Percentiles rank a stretch among this genome's conserved stretches.
These are phyloP conservation scores for Saccharomyces paradoxus DNA, from an alignment of 805 yeast species.

Conservation along the genomic window DNA sequence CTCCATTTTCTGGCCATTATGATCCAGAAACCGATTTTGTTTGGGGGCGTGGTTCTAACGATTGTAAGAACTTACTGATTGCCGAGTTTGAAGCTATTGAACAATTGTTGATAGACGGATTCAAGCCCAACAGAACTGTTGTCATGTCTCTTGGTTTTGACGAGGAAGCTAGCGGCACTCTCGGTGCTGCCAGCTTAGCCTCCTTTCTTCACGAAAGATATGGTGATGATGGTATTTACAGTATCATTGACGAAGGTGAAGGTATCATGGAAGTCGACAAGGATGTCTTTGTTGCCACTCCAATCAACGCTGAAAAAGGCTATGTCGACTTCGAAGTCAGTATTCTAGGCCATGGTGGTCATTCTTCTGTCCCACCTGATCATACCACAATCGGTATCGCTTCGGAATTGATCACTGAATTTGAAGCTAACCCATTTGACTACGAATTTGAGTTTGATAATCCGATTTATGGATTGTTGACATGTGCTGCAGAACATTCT, in stretches of 20 bases:
- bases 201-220: slow-evolving; percentile 41
- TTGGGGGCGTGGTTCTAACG: slow-evolving; percentile 74
- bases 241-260: slow-evolving; percentile 67
- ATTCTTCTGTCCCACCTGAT: slow-evolving; percentile 71
- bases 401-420: slow-evolving; percentile 44
- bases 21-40: slow-evolving; percentile 48
- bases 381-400: slow-evolving; percentile 75
- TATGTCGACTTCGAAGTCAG: slow-evolving; percentile 44
- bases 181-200: slow-evolving; percentile 50
- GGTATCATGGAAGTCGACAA: slow-evolving; percentile 33
- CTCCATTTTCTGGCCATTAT: slow-evolving; percentile 58
- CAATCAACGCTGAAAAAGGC: slow-evolving; percentile 58
- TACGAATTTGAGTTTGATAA: slow-evolving; percentile 38
- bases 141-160: slow-evolving; percentile 68
- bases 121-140: slow-evolving; percentile 53
- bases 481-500: slow-evolving; percentile 53
- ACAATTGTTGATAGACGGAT: slow-evolving; percentile 41
- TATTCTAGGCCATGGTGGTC: slow-evolving; percentile 65
- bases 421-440: slow-evolving; percentile 47
- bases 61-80: slow-evolving; percentile 63
- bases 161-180: slow-evolving; percentile 61
- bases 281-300: slow-evolving; percentile 40
- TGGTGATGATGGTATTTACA: slow-evolving; percentile 53
- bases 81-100: slow-evolving; percentile 64
- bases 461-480: slow-evolving; percentile 51